These are phyloP conservation scores for Termitomyces sp. DNA, from an alignment of 768 basidiomycete genomes.

Conservation along the genomic window DNA sequence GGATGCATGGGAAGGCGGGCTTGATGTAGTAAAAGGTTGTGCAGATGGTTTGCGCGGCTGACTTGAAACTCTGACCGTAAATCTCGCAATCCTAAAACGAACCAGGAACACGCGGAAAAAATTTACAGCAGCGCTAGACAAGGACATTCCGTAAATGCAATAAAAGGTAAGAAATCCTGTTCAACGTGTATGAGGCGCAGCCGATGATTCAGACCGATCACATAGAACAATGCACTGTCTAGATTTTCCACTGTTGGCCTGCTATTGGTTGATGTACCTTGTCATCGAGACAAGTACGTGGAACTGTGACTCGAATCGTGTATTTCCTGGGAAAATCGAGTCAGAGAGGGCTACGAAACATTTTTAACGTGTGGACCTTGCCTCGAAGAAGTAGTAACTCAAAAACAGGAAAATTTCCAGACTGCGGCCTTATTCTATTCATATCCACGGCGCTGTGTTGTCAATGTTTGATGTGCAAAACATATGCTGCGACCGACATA, in stretches of 20 bases:
- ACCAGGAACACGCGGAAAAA: constrained; percentile 1
- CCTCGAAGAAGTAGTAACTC: constrained; percentile 5
- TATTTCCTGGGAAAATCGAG: constrained; percentile 9
- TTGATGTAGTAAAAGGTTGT: constrained; percentile 8
- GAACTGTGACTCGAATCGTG: constrained; percentile 12
- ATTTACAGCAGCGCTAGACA: constrained; percentile 2
- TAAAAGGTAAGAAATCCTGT: background rate
- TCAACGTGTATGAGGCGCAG: background rate
- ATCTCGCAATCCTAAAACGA: constrained; percentile 6
- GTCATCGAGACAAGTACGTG: constrained; percentile 3
- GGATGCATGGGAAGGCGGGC: constrained; percentile 16
- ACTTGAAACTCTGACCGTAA: constrained; percentile 6
- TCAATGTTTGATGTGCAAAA: background rate
- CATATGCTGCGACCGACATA: constrained; percentile 1
- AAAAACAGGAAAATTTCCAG: constrained; percentile 7
- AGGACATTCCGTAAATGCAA: background rate
- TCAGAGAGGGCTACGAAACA: constrained; percentile 8
- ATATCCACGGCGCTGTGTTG: background rate
- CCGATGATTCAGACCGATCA: constrained; percentile 1
- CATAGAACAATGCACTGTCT: background rate
- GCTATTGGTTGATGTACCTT: constrained; percentile 7
- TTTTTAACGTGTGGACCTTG: constrained; percentile 5
- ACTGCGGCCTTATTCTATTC: background rate
- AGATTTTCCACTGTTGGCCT: constrained; percentile 5
- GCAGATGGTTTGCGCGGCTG: constrained; percentile 10